Conservation (phyloP, 768 basidiomycete genomes). For the Coprinopsis strossmayeri region DNA sequence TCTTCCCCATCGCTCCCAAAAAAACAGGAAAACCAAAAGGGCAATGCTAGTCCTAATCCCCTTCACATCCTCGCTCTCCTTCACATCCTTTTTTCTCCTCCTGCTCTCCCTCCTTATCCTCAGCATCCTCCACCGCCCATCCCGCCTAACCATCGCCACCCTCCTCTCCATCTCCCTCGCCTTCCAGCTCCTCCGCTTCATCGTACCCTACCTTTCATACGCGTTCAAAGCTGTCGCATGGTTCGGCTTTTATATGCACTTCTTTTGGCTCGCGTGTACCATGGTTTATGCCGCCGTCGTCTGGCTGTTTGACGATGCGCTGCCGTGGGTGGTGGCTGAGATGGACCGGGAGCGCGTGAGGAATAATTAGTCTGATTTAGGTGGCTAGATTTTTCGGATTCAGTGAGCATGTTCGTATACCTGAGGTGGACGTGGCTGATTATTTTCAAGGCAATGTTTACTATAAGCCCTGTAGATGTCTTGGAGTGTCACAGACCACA, state of each 20-base stretch:
- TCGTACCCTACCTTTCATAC: not conserved
- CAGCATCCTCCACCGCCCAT: not conserved
- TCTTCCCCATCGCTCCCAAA: no score
- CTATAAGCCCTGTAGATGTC: no score
- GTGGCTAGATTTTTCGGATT: no score
- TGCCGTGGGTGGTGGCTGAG: not conserved
- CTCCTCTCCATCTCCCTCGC: not conserved
- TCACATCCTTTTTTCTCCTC: not conserved
- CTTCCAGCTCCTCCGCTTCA: not conserved
- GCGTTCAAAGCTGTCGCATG: not conserved
- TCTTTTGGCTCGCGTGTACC: not conserved
- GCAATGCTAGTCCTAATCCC: not conserved
- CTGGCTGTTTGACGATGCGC: not conserved
- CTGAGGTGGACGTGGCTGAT: no score
- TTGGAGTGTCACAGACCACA: no score
- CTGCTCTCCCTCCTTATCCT: not conserved
- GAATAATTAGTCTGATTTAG: no score
- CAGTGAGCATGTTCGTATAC: no score
- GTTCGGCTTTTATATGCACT: constrained; percentile 1
- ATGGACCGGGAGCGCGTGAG: no score
- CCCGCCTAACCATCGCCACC: not conserved
- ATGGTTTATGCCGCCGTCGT: not conserved
- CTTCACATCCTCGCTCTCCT: not conserved
- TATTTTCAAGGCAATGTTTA: no score
- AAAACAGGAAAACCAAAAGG: no score